Percentiles rank a stretch among this genome's conserved stretches.
These are phyloP conservation scores for Dichotomocladium elegans DNA, from an alignment of 371 early-diverging fungal genomes.

Conservation along the genomic window DNA sequence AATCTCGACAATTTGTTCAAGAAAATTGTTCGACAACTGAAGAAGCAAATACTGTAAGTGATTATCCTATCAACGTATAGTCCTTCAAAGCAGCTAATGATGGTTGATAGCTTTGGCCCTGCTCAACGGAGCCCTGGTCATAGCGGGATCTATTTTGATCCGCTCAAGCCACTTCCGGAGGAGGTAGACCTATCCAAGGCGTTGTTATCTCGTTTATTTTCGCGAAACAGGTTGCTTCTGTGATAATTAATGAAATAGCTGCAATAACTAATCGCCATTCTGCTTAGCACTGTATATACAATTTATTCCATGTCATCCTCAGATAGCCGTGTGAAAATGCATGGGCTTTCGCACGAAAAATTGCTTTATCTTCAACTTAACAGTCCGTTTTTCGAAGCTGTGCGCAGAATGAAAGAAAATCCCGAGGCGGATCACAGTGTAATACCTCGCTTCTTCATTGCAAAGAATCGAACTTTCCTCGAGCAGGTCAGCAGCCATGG, in stretches of 20 bases:
- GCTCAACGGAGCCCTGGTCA: background rate
- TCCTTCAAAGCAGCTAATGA: background rate
- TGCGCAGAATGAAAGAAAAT: constrained; percentile 31
- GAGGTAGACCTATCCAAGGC: constrained; percentile 13
- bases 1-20: constrained; percentile 30
- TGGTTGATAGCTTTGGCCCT: background rate
- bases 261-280: too few species aligned
- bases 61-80: background rate
- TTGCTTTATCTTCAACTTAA: constrained; percentile 34
- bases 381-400: constrained; percentile 39
- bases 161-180: constrained; percentile 14
- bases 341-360: constrained; percentile 28
- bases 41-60: constrained; percentile 27
- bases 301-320: constrained; percentile 36
- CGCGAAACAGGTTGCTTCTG: constrained; percentile 5
- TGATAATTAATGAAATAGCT: background rate
- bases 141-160: constrained; percentile 11
- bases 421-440: constrained; percentile 15
- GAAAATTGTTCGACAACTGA: constrained; percentile 30
- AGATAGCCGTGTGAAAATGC: constrained; percentile 31
- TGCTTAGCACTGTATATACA: constrained; percentile 33
- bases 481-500: constrained; percentile 33
- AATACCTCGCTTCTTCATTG: constrained; percentile 43
- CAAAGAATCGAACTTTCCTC: constrained; percentile 39
- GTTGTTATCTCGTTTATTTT: constrained; percentile 11